phyloP scores from a whole-genome alignment of 2,329 filamentous ascomycete species.

The Colletotrichum acutatum region DNA sequence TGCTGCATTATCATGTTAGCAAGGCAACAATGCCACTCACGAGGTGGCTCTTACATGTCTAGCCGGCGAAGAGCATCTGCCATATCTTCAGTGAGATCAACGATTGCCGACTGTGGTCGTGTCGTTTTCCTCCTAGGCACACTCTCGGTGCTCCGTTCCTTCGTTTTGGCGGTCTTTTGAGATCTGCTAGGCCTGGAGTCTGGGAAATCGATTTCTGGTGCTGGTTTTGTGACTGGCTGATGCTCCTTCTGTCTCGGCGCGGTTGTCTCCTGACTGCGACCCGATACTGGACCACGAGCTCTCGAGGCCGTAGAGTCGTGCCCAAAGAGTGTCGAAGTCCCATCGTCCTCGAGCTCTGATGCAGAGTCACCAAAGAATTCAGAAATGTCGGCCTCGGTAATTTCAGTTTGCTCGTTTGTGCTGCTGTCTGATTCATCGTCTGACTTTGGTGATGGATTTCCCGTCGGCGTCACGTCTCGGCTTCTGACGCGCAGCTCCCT shows the following conservation, averaged over 20 bases:
- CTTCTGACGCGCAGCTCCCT: background rate
- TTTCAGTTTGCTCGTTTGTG: slow-evolving; percentile 21
- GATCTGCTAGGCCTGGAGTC: background rate
- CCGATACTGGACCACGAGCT: background rate
- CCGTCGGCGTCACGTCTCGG: background rate
- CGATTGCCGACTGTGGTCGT: background rate
- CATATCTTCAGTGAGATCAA: slow-evolving; percentile 25
- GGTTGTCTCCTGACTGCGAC: background rate
- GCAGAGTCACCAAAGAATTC: slow-evolving; percentile 23
- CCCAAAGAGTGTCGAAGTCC: background rate
- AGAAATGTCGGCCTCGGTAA: slow-evolving; percentile 30
- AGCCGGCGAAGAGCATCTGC: slow-evolving; percentile 19
- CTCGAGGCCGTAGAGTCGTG: background rate
- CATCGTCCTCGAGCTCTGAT: slow-evolving; percentile 16
- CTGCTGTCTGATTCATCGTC: slow-evolving; percentile 9
- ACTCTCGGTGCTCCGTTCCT: background rate
- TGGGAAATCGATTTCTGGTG: background rate
- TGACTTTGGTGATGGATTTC: background rate
- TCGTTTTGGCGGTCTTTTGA: background rate
- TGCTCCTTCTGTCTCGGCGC: background rate
- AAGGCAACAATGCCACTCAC: background rate
- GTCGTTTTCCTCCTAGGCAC: background rate
- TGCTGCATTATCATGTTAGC: background rate
- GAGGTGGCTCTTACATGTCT: slow-evolving; percentile 9
- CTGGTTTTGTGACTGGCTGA: background rate